phyloP scores from a whole-genome alignment of 169 alveolate genomes.

The Eimeria falciformis region DNA sequence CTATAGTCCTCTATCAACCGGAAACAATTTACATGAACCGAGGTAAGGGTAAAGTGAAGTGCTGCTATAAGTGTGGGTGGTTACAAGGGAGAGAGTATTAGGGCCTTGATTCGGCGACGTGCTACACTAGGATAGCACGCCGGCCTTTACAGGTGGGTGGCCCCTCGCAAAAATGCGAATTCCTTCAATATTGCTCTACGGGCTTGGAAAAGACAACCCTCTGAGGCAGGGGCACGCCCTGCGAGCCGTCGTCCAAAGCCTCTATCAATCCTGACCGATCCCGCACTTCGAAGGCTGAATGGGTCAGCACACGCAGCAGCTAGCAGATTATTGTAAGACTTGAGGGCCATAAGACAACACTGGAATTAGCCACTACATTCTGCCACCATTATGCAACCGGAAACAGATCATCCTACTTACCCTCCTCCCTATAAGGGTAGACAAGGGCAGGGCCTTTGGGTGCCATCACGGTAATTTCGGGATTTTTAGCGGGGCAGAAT shows the following conservation, averaged over 20 bases:
- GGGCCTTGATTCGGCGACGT: no score
- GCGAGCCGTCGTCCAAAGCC: slow-evolving; percentile 37
- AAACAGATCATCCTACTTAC: background rate
- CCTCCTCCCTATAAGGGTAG: slow-evolving; percentile 57
- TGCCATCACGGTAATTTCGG: slow-evolving; percentile 35
- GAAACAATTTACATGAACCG: no score
- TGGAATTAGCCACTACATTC: background rate
- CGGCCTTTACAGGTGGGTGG: background rate
- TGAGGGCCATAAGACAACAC: background rate
- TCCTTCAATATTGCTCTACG: slow-evolving; percentile 7
- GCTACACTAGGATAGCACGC: no score
- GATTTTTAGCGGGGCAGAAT: slow-evolving; percentile 46
- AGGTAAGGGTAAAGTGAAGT: no score
- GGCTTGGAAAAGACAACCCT: slow-evolving; percentile 24
- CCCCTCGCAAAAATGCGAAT: slow-evolving; percentile 24
- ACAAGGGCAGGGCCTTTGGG: slow-evolving; percentile 61
- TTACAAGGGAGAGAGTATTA: no score
- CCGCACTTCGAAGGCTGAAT: slow-evolving; percentile 35
- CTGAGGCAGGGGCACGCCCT: slow-evolving; percentile 29
- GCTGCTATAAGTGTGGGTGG: no score
- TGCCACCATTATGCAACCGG: background rate
- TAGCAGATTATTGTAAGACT: background rate
- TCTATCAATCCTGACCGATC: slow-evolving; percentile 36
- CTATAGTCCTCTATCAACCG: no score
- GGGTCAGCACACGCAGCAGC: background rate